phyloP scores from a whole-genome alignment of 352 stramenopile genomes.

The Albugo laibachii region DNA sequence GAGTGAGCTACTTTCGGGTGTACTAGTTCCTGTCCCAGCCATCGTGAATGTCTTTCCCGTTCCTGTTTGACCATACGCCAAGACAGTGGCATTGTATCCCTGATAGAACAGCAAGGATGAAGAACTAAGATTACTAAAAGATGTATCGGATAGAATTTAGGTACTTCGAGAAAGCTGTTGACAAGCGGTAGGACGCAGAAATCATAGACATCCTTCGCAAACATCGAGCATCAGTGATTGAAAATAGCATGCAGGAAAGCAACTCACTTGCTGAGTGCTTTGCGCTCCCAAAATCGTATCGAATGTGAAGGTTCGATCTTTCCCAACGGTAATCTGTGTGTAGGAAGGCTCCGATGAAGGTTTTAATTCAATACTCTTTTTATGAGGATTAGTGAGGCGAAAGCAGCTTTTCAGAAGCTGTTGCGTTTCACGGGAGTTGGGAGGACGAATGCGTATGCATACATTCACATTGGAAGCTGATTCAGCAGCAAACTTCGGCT shows the following conservation, averaged over 20 bases:
- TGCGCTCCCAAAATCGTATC: constrained; percentile 68
- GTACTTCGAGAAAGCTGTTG: constrained; percentile 41
- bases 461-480: constrained; percentile 7
- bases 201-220: constrained; percentile 39
- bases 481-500: too few species aligned
- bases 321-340: constrained; percentile 25
- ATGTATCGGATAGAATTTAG: constrained; percentile 13
- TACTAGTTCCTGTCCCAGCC: constrained; percentile 37
- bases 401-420: constrained; percentile 63
- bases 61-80: constrained; percentile 74
- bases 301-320: constrained; percentile 78
- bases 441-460: constrained; percentile 48
- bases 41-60: constrained; percentile 94
- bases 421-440: constrained; percentile 36
- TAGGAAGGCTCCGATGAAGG: too few species aligned
- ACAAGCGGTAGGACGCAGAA: constrained; percentile 46
- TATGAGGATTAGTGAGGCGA: constrained; percentile 14
- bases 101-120: constrained; percentile 1
- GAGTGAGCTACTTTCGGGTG: constrained; percentile 26
- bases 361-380: too few species aligned
- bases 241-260: neutral
- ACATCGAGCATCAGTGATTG: neutral
- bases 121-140: neutral
- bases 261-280: constrained; percentile 35
- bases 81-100: constrained; percentile 65